A percentile compares a stretch with the other conserved stretches of the same genome.
phyloP scores from a whole-genome alignment of 129 eudicot genomes.

The Artemisia argyi region DNA sequence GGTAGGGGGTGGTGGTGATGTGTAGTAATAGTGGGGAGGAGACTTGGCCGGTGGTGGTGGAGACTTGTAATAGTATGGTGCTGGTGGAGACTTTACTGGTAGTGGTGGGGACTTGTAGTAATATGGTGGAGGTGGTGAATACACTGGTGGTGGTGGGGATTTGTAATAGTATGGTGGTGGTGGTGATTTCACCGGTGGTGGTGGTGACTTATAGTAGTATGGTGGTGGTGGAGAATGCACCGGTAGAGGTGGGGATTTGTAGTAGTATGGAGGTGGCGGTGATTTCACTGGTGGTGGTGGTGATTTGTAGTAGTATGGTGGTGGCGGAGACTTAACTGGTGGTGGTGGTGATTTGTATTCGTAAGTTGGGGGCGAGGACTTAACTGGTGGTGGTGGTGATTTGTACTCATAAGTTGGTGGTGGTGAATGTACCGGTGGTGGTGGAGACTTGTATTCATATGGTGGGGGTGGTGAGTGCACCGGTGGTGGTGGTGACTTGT shows the following conservation, averaged over 20 bases:
- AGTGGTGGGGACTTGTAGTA: slow-evolving; percentile 48
- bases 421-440: too few relatives aligned
- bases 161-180: slow-evolving; percentile 35
- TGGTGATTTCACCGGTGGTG: slow-evolving; percentile 19
- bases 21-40: too few relatives aligned
- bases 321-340: background rate
- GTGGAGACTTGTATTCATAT: too few relatives aligned
- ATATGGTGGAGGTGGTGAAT: slow-evolving; percentile 35
- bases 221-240: slow-evolving; percentile 41
- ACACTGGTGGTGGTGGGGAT: slow-evolving; percentile 35
- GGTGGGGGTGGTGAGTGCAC: too few relatives aligned
- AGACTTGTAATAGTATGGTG: slow-evolving; percentile 45
- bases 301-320: too few relatives aligned
- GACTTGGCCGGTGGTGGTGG: slow-evolving; percentile 46
- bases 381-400: slow-evolving; percentile 28
- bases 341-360: slow-evolving; percentile 31
- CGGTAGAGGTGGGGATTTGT: too few relatives aligned
- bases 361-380: slow-evolving; percentile 24
- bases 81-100: slow-evolving; percentile 34
- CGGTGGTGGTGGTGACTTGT: too few relatives aligned
- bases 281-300: too few relatives aligned
- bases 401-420: slow-evolving; percentile 26
- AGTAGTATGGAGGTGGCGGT: too few relatives aligned
- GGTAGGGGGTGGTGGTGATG: too few relatives aligned
- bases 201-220: slow-evolving; percentile 26